phyloP scores from a whole-genome alignment of 2,329 filamentous ascomycete genomes.

The Phialocephala subalpina region DNA sequence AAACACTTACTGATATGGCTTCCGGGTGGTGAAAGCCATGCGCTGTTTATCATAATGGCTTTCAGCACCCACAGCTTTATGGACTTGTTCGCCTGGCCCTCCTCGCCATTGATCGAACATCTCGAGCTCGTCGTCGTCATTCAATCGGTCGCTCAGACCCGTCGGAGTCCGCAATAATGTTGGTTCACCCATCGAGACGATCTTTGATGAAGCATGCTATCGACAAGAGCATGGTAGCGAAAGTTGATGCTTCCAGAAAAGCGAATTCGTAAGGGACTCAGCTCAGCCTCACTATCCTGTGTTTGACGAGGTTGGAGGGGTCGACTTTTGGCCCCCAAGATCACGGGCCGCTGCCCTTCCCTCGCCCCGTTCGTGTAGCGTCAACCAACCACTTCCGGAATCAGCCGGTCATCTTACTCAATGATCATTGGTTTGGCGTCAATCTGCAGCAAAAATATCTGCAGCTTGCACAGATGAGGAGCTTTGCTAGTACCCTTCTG shows the following conservation, averaged over 20 bases:
- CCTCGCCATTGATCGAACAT: not conserved
- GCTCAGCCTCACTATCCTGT: not conserved
- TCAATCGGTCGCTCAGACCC: slow-evolving; percentile 1
- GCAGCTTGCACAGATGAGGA: not conserved
- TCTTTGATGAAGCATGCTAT: not conserved
- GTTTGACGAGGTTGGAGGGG: not conserved
- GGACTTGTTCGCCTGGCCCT: not conserved
- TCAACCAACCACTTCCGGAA: not conserved
- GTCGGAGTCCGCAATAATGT: not conserved
- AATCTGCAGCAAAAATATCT: not conserved
- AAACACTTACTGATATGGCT: not conserved
- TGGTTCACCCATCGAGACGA: not conserved
- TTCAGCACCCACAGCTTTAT: not conserved
- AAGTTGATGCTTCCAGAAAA: not conserved
- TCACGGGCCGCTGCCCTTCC: not conserved
- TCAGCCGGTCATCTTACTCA: not conserved
- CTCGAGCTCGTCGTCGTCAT: not conserved
- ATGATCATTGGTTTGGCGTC: not conserved
- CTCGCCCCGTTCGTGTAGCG: not conserved
- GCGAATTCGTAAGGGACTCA: not conserved
- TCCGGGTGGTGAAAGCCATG: not conserved
- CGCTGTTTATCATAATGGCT: slow-evolving; percentile 1
- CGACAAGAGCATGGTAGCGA: not conserved
- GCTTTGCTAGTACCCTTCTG: not conserved
- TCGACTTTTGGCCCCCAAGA: not conserved